Evolutionary conservation across 2,329 filamentous ascomycete genomes (phyloP), one percentile per base, ranked within the genome.

Genomic region (Colletotrichum plurivorum): DNA sequence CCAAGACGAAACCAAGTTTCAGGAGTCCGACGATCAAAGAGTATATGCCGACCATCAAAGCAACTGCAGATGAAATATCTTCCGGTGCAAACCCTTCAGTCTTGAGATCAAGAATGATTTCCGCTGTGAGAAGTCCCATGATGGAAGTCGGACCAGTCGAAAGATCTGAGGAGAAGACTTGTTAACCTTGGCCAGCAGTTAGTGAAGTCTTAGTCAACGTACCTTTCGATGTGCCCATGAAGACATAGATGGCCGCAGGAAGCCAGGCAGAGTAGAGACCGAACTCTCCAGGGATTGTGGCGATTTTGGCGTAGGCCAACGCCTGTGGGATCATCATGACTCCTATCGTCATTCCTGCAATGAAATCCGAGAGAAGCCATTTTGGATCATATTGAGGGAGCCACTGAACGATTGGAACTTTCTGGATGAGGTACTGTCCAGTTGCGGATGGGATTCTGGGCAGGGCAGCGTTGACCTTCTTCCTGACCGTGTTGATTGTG

Each of bases 131-230:
- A 1, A 92, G 84, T 8, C 89, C 89, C 66, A 92, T 85, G 27
- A 91, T 85, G 0, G 89, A 91, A 0, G 90, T 92, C 13, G 89
- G 90, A 5, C 90, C 89, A 0, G 86, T 87, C 1, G 88, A 90
- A 4, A 92, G 77, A 76, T 90, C 88, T 89, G 52, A 53, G 9
- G 2, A 3, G 0, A 52, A 8, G 1, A 73, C 22, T 5, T n/a
- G 8, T 51, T 43, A 16, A 13, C 5, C 31, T 43, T 13, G 61
- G 20, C 20, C 9, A 18, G 3, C 18, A 1, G 5, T n/a, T 39
- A 5, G 4, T 0, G 1, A 12, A 9, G 4, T 36, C 10, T 10
- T 10, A 10, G 4, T 9, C 31, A 22, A 2, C 75, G 73, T 69
- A 87, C 88, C 88, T 76, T 90, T 90, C 0, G 88, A 89, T 0